Evolutionary conservation across 306 rosid genomes (phyloP).

Genomic region (Glycine latifolia): DNA sequence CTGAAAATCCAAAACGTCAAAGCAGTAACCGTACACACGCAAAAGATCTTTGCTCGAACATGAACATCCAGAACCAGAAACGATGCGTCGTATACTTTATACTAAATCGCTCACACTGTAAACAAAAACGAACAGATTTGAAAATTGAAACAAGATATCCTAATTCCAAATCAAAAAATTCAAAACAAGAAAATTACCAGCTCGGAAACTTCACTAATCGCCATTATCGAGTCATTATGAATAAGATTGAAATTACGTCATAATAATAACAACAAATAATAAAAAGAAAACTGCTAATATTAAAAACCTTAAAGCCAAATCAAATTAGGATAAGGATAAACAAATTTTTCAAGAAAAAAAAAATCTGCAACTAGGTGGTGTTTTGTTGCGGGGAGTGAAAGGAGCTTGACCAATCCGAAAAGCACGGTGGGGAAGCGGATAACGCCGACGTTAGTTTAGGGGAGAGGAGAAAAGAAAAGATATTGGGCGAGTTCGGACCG

Average conservation of each 20-base stretch:
- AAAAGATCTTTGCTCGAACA: slow-evolving; percentile 36
- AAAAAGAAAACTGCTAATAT: slow-evolving; percentile 9
- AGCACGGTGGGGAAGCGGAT: slow-evolving; percentile 40
- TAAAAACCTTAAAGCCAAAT: background rate
- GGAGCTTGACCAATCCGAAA: slow-evolving; percentile 50
- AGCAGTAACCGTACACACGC: slow-evolving; percentile 33
- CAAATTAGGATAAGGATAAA: background rate
- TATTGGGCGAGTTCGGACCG: slow-evolving; percentile 41
- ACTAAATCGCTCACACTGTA: slow-evolving; percentile 39
- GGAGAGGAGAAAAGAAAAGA: slow-evolving; percentile 20
- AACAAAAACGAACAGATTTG: background rate
- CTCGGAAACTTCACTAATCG: slow-evolving; percentile 49
- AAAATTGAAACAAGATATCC: background rate
- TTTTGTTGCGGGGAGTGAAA: background rate
- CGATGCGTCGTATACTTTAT: slow-evolving; percentile 23
- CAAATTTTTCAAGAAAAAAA: background rate
- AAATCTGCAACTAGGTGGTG: background rate
- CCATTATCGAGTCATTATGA: slow-evolving; percentile 54
- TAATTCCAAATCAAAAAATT: background rate
- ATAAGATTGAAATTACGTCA: background rate
- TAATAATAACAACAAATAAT: background rate
- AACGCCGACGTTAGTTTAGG: slow-evolving; percentile 39
- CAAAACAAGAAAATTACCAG: slow-evolving; percentile 40
- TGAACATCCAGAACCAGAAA: slow-evolving; percentile 50
- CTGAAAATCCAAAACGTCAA: slow-evolving; percentile 39